Evolutionary conservation across 225 moss, liverwort and hornwort genomes (phyloP), one percentile per base, ranked within the genome.

Genomic region (Ulota crispa): DNA sequence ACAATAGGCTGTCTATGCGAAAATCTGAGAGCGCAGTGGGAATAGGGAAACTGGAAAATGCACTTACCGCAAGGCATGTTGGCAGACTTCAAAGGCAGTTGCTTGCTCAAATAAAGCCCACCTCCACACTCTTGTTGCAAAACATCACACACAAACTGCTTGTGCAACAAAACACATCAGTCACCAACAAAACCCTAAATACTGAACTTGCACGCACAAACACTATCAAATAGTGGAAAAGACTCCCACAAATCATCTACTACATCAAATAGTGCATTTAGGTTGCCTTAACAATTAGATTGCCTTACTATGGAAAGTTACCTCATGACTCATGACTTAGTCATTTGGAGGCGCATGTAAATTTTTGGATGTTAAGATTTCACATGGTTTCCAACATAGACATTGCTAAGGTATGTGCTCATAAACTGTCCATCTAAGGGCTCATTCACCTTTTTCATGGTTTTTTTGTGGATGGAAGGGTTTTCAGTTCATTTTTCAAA

Each of bases 1-100:
- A 3, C 14, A 23, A 4, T 14, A 54, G 0, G 0, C 14, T 72
- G 15, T 8, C 2, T 34, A 1, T 13, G 12, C 39, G 2, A 0
- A 7, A 70, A 55, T 55, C 0, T 72, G 0, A 36, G 14, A 55
- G 15, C 0, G 0, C 23, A 8, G 27, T 60, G 26, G 15, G 36
- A 0, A 0, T 11, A 60, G 60, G 60, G 10, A 26, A 60, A n/a
- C n/a, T n/a, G 60, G 11, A 27, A 60, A 27, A 10, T 27, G 14
- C 24, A 27, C 60, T 60, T 60, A 41, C 59, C 26, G 8, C 57
- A 59, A 59, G 11, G 41, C 39, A 39, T 37, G 39, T 16, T 19
- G 39, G 41, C 26, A 59, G 26, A 73, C 23, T 59, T 4, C 6
- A 27, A 6, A 39, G 19, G 27, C 26, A 19, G 9, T 26, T 41